These are phyloP conservation scores for Boehmeria nivea DNA, from an alignment of 306 rosid species.

Conservation along the genomic window DNA sequence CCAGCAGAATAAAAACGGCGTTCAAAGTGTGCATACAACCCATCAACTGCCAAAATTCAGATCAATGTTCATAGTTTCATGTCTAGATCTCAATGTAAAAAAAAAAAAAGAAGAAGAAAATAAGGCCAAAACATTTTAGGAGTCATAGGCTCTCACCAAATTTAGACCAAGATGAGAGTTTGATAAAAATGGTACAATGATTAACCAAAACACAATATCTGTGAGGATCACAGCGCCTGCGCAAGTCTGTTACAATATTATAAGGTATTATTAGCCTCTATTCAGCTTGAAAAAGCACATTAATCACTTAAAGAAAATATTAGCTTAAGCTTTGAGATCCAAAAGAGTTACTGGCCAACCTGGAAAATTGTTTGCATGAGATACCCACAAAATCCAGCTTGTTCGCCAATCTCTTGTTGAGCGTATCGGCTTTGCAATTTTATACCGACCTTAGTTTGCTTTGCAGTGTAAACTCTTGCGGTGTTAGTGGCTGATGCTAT, in stretches of 20 bases:
- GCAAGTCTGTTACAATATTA: slow-evolving; percentile 52
- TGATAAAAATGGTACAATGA: slow-evolving; percentile 66
- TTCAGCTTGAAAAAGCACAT: background rate
- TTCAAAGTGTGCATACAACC: slow-evolving; percentile 70
- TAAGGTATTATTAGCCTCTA: no score
- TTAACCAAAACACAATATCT: slow-evolving; percentile 76
- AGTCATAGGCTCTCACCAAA: slow-evolving; percentile 57
- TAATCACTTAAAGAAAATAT: slow-evolving; percentile 5
- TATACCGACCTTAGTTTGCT: slow-evolving; percentile 22
- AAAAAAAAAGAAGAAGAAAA: no score
- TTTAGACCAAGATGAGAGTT: slow-evolving; percentile 49
- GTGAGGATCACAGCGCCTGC: slow-evolving; percentile 82
- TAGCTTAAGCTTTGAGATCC: background rate
- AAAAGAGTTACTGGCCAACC: slow-evolving; percentile 25
- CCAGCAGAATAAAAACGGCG: slow-evolving; percentile 56
- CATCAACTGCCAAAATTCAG: slow-evolving; percentile 49
- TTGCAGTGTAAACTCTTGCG: no score
- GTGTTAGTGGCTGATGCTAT: slow-evolving; percentile 5
- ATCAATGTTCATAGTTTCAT: no score
- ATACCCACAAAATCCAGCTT: slow-evolving; percentile 66
- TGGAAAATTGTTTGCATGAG: slow-evolving; percentile 58
- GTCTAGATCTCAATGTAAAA: no score
- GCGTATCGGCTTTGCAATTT: slow-evolving; percentile 35
- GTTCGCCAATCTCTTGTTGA: slow-evolving; percentile 38
- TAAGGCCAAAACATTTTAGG: no score